Evolutionary conservation across 2,329 filamentous ascomycete species (phyloP).

Genomic region (Xylaria sp.): DNA sequence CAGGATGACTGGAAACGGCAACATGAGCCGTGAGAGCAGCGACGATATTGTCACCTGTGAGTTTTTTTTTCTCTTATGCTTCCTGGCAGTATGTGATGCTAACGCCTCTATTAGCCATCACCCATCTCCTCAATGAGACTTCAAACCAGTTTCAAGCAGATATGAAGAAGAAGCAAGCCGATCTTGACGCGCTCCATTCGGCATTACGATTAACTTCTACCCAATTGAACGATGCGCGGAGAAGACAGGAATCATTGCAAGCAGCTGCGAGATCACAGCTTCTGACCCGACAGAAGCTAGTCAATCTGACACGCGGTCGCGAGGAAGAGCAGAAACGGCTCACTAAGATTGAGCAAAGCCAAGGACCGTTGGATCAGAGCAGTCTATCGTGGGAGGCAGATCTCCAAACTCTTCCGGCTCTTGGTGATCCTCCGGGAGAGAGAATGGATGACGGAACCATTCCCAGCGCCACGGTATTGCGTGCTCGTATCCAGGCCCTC

Average conservation of each 20-base stretch:
- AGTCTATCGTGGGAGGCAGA: slow-evolving; percentile 49
- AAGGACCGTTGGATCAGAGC: slow-evolving; percentile 41
- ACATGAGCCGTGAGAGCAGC: slow-evolving; percentile 64
- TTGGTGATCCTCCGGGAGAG: slow-evolving; percentile 27
- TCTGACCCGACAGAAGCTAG: slow-evolving; percentile 64
- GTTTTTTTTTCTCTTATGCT: slow-evolving; percentile 32
- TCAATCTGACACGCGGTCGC: slow-evolving; percentile 69
- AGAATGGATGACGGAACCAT: slow-evolving; percentile 41
- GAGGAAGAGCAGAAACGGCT: slow-evolving; percentile 61
- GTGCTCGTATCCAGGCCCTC: slow-evolving; percentile 65
- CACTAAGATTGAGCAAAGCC: slow-evolving; percentile 41
- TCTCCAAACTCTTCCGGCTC: slow-evolving; percentile 42
- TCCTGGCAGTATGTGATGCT: neutral
- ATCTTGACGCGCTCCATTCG: slow-evolving; percentile 75
- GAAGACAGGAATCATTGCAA: slow-evolving; percentile 65
- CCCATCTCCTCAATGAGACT: slow-evolving; percentile 73
- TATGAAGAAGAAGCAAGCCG: slow-evolving; percentile 75
- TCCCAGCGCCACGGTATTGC: slow-evolving; percentile 56
- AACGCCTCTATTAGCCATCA: slow-evolving; percentile 55
- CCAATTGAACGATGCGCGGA: slow-evolving; percentile 71
- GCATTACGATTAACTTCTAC: slow-evolving; percentile 76
- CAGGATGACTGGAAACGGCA: slow-evolving; percentile 41
- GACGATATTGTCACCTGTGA: slow-evolving; percentile 75
- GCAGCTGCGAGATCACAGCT: slow-evolving; percentile 58
- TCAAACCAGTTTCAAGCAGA: slow-evolving; percentile 74